phyloP scores from a whole-genome alignment of 345 rosid genomes.

The Ricinus communis region DNA sequence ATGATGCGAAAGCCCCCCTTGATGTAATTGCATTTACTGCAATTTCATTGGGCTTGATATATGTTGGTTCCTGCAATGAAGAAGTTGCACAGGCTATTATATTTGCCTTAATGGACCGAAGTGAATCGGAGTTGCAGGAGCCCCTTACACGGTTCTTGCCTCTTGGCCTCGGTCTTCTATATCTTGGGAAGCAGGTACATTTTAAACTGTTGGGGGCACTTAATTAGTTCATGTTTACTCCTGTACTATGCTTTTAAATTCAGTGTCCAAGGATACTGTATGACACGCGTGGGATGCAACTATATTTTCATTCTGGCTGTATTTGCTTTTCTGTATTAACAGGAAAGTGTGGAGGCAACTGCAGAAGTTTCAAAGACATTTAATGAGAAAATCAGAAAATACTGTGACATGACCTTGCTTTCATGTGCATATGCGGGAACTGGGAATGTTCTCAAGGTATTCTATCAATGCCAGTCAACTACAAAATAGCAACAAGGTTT shows the following conservation, averaged over 20 bases:
- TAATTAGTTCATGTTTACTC: background rate
- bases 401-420: constrained; percentile 84
- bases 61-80: constrained; percentile 93
- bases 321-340: constrained; percentile 20
- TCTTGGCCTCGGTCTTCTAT: constrained; percentile 92
- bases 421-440: constrained; percentile 99
- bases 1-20: constrained; percentile 66
- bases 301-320: constrained; percentile 12
- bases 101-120: constrained; percentile 81
- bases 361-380: constrained; percentile 95
- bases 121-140: constrained; percentile 76
- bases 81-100: constrained; percentile 91
- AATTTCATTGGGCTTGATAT: constrained; percentile 85
- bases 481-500: background rate
- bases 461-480: constrained; percentile 18
- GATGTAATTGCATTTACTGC: constrained; percentile 90
- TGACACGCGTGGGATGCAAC: background rate
- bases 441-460: constrained; percentile 95
- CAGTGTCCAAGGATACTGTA: background rate
- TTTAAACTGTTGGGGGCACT: background rate
- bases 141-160: constrained; percentile 83
- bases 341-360: constrained; percentile 94
- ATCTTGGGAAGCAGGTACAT: constrained; percentile 93
- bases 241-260: background rate
- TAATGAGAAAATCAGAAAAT: constrained; percentile 85